Percentiles rank a stretch among this genome's conserved stretches.
These are phyloP conservation scores for Albizia julibrissin DNA, from an alignment of 306 rosid genomes.

Conservation along the genomic window DNA sequence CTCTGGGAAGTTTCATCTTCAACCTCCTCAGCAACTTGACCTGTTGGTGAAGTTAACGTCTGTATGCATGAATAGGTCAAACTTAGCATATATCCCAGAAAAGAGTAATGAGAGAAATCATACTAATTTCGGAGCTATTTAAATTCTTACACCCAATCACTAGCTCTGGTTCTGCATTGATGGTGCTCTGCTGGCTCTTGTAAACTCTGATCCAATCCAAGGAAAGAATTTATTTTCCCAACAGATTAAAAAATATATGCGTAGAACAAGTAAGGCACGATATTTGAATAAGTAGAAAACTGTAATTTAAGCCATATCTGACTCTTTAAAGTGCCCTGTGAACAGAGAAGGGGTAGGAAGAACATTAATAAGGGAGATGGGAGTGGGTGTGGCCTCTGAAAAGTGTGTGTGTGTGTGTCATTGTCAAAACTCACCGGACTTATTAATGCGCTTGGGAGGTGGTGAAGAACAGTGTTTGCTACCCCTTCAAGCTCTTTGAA, in stretches of 20 bases:
- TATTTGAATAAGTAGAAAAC: neutral
- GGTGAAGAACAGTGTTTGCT: conserved; percentile 14
- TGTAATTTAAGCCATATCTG: conserved; percentile 28
- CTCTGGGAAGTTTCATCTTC: conserved; percentile 31
- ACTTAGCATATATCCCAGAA: conserved; percentile 10
- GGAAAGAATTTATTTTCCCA: neutral
- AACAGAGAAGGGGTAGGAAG: conserved; percentile 30
- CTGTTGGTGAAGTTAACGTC: conserved; percentile 4
- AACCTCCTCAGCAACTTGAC: conserved; percentile 9
- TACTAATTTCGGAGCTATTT: conserved; percentile 11
- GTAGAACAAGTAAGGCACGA: neutral
- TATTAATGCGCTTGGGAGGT: conserved; percentile 39
- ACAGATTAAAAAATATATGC: neutral
- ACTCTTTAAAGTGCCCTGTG: neutral
- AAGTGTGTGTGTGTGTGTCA: conserved; percentile 19
- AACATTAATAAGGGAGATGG: conserved; percentile 35
- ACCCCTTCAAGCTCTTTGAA: neutral
- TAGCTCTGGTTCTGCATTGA: conserved; percentile 38
- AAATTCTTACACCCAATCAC: conserved; percentile 48
- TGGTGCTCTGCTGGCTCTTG: conserved; percentile 13
- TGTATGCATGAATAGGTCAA: conserved; percentile 20
- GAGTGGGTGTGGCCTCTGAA: conserved; percentile 7
- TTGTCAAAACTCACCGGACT: conserved; percentile 48
- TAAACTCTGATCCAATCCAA: conserved; percentile 30
- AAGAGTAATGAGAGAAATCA: neutral